phyloP scores from a whole-genome alignment of 2,329 filamentous ascomycete genomes.

The Gliomastix tumulicola region DNA sequence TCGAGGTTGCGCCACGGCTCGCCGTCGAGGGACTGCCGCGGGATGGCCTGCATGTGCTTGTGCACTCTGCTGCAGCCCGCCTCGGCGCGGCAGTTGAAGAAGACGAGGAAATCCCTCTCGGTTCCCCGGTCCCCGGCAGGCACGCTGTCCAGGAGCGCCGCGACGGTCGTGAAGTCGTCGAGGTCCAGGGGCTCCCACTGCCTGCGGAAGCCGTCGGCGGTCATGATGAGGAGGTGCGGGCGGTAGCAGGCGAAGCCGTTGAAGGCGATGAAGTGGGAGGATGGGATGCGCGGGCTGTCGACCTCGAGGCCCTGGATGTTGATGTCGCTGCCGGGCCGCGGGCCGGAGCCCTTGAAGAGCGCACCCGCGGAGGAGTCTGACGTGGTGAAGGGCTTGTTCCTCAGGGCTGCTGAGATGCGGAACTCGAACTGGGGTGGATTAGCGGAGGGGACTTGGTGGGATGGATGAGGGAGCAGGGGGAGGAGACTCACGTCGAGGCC shows the following conservation, averaged over 20 bases:
- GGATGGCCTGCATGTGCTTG: conserved; percentile 40
- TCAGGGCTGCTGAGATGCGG: conserved; percentile 6
- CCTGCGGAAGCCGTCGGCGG: conserved; percentile 34
- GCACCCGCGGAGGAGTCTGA: conserved; percentile 1
- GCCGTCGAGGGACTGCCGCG: conserved; percentile 14
- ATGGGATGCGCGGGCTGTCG: conserved; percentile 19
- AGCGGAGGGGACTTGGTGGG: neutral
- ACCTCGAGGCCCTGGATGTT: conserved; percentile 33
- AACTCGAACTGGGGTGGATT: conserved; percentile 7
- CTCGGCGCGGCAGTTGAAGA: conserved; percentile 38
- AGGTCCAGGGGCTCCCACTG: conserved; percentile 32
- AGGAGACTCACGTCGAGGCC: conserved; percentile 1
- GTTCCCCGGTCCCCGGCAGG: conserved; percentile 6
- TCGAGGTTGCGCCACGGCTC: conserved; percentile 17
- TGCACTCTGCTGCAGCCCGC: conserved; percentile 39
- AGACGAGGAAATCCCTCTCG: conserved; percentile 23
- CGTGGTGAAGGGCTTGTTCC: conserved; percentile 6
- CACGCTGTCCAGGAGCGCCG: conserved; percentile 16
- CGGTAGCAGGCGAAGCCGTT: conserved; percentile 42
- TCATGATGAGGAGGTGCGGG: conserved; percentile 39
- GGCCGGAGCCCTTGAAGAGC: neutral
- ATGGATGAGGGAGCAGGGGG: too few species aligned
- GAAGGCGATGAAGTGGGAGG: conserved; percentile 34
- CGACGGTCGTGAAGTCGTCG: conserved; percentile 30
- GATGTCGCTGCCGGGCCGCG: conserved; percentile 25